phyloP scores from a whole-genome alignment of 163 green algal genomes.

The Scenedesmus sp. region DNA sequence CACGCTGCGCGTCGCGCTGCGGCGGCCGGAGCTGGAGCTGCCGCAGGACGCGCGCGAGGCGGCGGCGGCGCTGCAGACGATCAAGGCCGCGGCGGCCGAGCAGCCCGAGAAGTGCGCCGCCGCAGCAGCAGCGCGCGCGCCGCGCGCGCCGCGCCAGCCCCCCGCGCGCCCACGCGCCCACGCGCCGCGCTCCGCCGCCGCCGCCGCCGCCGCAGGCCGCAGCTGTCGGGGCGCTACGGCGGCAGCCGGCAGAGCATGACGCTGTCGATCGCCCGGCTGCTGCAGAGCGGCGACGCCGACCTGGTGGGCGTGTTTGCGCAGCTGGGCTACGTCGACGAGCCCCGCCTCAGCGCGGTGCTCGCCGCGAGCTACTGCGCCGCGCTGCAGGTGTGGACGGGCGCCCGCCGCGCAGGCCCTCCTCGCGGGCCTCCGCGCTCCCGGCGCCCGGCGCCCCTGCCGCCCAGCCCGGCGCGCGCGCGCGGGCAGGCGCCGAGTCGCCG shows the following conservation, averaged over 20 bases:
- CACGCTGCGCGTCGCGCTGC: neutral
- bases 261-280: slow-evolving; percentile 54
- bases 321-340: slow-evolving; percentile 73
- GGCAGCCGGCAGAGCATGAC: slow-evolving; percentile 43
- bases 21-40: slow-evolving; percentile 9
- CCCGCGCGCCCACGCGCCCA: too few species aligned
- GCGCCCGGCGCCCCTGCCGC: too few species aligned
- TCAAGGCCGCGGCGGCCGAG: neutral
- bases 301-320: slow-evolving; percentile 78
- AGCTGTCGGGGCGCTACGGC: slow-evolving; percentile 54
- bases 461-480: too few species aligned
- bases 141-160: too few species aligned
- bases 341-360: slow-evolving; percentile 58
- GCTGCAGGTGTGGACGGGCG: slow-evolving; percentile 51
- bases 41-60: slow-evolving; percentile 29
- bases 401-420: too few species aligned
- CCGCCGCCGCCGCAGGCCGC: neutral
- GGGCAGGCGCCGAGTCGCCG: too few species aligned
- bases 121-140: too few species aligned
- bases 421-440: too few species aligned
- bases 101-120: slow-evolving; percentile 13
- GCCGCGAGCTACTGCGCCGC: slow-evolving; percentile 51
- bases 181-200: neutral
- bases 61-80: slow-evolving; percentile 15
- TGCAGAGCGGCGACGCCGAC: slow-evolving; percentile 58